phyloP scores from a whole-genome alignment of 192 early-diverging fungal species.

The Obelidium mucronatum region DNA sequence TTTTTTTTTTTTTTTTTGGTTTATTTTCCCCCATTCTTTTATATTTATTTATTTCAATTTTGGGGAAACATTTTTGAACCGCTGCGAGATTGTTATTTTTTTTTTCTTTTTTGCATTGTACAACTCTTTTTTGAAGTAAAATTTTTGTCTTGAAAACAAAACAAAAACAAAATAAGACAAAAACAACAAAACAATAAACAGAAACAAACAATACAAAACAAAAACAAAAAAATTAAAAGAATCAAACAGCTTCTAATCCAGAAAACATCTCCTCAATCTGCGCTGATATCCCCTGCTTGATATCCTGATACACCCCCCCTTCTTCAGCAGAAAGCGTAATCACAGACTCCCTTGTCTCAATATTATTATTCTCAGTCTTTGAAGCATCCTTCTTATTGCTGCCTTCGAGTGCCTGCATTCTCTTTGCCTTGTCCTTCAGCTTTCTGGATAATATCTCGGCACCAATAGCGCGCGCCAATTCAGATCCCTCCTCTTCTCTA shows the following conservation, averaged over 20 bases:
- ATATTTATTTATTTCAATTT: not conserved
- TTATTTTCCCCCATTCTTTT: not conserved
- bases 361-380: not conserved
- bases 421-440: not conserved
- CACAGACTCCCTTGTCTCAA: too few relatives aligned
- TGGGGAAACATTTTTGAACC: too few relatives aligned
- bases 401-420: not conserved
- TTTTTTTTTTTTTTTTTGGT: not conserved
- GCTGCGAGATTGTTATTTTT: too few relatives aligned
- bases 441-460: not conserved
- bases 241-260: not conserved
- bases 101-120: too few relatives aligned
- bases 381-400: not conserved
- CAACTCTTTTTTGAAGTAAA: too few relatives aligned
- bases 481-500: not conserved
- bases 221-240: too few relatives aligned
- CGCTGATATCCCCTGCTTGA: not conserved
- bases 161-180: too few relatives aligned
- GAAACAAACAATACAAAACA: too few relatives aligned
- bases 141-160: too few relatives aligned
- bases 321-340: too few relatives aligned
- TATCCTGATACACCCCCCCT: not conserved
- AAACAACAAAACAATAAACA: too few relatives aligned
- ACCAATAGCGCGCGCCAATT: not conserved
- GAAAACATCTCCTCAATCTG: conserved; percentile 4